Percentiles rank a stretch among this genome's conserved stretches.
These are phyloP conservation scores for Castanospermum australe DNA, from an alignment of 306 rosid species.

Conservation along the genomic window DNA sequence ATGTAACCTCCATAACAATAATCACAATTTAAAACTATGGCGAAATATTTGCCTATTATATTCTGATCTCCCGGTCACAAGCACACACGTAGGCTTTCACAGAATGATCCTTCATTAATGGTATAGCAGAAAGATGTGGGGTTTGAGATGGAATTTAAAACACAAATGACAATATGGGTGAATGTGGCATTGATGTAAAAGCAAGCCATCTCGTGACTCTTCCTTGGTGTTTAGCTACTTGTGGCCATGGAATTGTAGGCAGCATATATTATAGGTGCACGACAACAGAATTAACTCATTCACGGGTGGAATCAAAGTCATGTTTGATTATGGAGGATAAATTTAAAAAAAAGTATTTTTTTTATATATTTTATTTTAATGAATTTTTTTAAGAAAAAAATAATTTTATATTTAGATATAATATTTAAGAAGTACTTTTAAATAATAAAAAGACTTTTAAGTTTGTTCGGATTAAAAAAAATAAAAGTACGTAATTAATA, in stretches of 20 bases:
- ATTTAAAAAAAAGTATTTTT: too few relatives aligned
- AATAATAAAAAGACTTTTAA: too few relatives aligned
- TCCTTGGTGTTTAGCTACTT: conserved; percentile 56
- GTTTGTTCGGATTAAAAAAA: too few relatives aligned
- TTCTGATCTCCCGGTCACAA: conserved; percentile 1
- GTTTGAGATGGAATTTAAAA: not conserved
- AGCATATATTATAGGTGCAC: conserved; percentile 34
- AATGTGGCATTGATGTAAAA: conserved; percentile 36
- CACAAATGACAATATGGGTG: conserved; percentile 15
- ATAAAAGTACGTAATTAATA: too few relatives aligned
- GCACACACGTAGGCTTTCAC: not conserved
- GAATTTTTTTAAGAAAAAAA: too few relatives aligned
- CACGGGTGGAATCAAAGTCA: conserved; percentile 52
- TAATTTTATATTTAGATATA: too few relatives aligned
- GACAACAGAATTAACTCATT: conserved; percentile 44
- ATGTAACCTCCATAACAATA: too few relatives aligned
- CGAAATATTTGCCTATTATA: conserved; percentile 18
- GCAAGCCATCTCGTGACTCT: conserved; percentile 63
- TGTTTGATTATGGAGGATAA: conserved; percentile 30
- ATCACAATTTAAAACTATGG: too few relatives aligned
- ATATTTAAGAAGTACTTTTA: too few relatives aligned
- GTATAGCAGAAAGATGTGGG: not conserved
- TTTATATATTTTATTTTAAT: too few relatives aligned
- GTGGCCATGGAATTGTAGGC: conserved; percentile 49
- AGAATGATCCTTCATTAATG: not conserved